Base-by-base conservation (phyloP, 1,139 yeast species). In the Diutina siamensis region DNA sequence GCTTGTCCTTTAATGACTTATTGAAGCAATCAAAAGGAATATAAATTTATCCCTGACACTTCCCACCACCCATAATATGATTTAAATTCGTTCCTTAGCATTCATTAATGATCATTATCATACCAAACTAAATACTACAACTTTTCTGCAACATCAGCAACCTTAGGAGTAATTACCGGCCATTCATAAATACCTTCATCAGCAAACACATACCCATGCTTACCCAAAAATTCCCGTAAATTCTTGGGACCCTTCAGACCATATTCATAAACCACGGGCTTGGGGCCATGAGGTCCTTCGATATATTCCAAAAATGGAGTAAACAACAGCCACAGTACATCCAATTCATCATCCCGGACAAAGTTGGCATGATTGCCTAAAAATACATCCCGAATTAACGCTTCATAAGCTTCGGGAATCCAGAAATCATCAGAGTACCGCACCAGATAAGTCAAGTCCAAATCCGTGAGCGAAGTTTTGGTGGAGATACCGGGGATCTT, bases 371-470 rank as follows among this genome's bases (percentile, higher is more conserved):
- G 98, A 65, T 89, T 95, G 49, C 95, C 98, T 55, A 79, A 74
- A 60, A 83, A 69, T 51, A 92, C 85, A 64, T 94, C 98, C 63
- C 95, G 78, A 56, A 92, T 86, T 57, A 92, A 78, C 2, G 96
- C 84, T 69, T 94, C 98, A 65, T 92, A 92, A 44, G 97, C 98
- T 71, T 89, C 97, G 46, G 98, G 97, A 57, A 92, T 89, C 84
- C 89, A 83, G 67, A 87, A 83, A 59, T 87, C 83, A 54, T 85
- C 71, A 25, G 75, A 70, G 69, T 83, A 94, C 60, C 97, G 80
- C 46, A 74, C 73, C 48, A 83, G 70, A 64, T 92, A 92, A 42
- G 94, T 84, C 61, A 94, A 74, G 61, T 89, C 96, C 59, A 94
- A 76, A 61, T 89, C 97, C 32, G 96, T 86, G 52, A 85, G 75